phyloP scores from a whole-genome alignment of 805 yeast species.

The Saccharomycopsis microspora region DNA sequence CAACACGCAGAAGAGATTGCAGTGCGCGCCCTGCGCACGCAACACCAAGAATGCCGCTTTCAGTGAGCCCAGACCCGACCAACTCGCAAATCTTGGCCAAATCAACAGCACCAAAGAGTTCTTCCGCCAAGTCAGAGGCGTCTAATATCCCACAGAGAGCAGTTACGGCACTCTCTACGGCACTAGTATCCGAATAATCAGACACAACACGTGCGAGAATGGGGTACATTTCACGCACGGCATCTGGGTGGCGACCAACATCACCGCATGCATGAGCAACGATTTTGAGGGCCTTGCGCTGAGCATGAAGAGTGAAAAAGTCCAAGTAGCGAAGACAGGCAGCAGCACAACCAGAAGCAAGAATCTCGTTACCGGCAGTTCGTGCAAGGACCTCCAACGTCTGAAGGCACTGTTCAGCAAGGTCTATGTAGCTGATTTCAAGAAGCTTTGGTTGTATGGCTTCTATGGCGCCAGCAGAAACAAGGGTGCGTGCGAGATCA shows the following conservation, averaged over 20 bases:
- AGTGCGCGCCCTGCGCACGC: too few relatives aligned
- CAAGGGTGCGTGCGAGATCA: slow-evolving; percentile 50
- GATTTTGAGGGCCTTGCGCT: slow-evolving; percentile 64
- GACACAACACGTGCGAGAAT: slow-evolving; percentile 41
- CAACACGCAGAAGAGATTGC: slow-evolving; percentile 32
- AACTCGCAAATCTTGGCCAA: slow-evolving; percentile 8
- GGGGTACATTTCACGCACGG: slow-evolving; percentile 47
- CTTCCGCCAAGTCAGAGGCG: slow-evolving; percentile 33
- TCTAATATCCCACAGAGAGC: slow-evolving; percentile 46
- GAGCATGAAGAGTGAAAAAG: slow-evolving; percentile 83
- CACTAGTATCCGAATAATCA: slow-evolving; percentile 44
- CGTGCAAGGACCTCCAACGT: slow-evolving; percentile 59
- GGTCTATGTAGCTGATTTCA: slow-evolving; percentile 75
- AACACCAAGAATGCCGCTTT: slow-evolving; percentile 7
- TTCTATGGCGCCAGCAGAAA: slow-evolving; percentile 54
- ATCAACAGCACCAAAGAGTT: slow-evolving; percentile 24
- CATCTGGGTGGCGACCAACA: slow-evolving; percentile 32
- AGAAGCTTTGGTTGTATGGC: slow-evolving; percentile 52
- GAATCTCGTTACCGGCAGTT: slow-evolving; percentile 37
- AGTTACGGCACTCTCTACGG: slow-evolving; percentile 54
- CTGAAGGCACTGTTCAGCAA: slow-evolving; percentile 84
- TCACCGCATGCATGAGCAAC: slow-evolving; percentile 58
- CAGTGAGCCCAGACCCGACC: slow-evolving; percentile 15
- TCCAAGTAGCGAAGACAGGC: slow-evolving; percentile 69
- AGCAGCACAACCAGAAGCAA: slow-evolving; percentile 48